Percentiles rank a stretch among this genome's conserved stretches.
phyloP scores from a whole-genome alignment of 1,284 basidiomycete genomes.

The Cryptococcus maquisensis region DNA sequence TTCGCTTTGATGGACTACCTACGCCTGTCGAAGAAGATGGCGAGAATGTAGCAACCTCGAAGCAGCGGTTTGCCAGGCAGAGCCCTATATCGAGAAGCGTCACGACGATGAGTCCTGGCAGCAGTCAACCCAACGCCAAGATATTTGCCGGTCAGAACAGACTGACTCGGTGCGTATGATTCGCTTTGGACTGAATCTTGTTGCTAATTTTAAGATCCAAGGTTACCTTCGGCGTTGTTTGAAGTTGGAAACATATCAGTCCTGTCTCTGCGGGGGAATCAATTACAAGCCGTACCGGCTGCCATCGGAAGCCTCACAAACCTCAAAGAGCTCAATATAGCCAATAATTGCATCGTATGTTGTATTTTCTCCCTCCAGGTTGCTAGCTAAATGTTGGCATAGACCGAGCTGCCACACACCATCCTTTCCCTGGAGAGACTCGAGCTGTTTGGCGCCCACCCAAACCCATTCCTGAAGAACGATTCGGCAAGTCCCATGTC shows the following conservation, averaged over 20 bases:
- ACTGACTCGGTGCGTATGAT: conserved; percentile 29
- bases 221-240: conserved; percentile 45
- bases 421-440: conserved; percentile 35
- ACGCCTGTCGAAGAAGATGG: too few species aligned
- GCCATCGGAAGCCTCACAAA: conserved; percentile 42
- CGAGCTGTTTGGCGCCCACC: conserved; percentile 21
- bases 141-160: conserved; percentile 21
- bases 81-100: conserved; percentile 11
- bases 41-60: too few species aligned
- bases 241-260: conserved; percentile 43
- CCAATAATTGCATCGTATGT: conserved; percentile 45
- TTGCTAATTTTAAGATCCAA: conserved; percentile 6
- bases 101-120: too few species aligned
- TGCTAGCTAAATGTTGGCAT: background rate
- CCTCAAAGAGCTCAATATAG: conserved; percentile 45
- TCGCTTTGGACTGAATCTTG: background rate
- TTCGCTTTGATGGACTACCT: too few species aligned
- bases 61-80: conserved; percentile 1
- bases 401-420: conserved; percentile 43
- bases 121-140: background rate
- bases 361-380: background rate
- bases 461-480: conserved; percentile 23
- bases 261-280: conserved; percentile 38
- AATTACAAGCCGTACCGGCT: conserved; percentile 38
- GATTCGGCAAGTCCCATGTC: background rate